Evolutionary conservation across 1,139 yeast species (phyloP), one percentile per base, ranked within the genome.

Genomic region (Diutina mesorugosa): DNA sequence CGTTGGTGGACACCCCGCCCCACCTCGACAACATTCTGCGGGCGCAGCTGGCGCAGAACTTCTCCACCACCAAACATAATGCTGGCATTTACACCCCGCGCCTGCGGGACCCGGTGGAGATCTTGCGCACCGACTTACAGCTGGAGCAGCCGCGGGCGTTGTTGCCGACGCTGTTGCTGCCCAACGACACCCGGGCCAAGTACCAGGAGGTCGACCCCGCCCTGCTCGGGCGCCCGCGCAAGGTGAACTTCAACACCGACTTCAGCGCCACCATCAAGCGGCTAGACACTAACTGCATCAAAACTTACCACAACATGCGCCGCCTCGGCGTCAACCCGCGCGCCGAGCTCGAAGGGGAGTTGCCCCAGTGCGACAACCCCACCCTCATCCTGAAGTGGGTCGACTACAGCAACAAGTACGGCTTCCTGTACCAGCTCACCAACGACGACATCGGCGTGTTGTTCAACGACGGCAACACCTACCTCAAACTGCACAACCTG

Each of bases 341-440:
- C 14, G 28, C 32, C 16, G 41, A 21, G 26, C 14, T 16, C 21
- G 53, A 32, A 10, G 76, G 74, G 57, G 65, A 67, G 58, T 70
- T 75, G 57, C 79, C 79, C 52, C 66, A 71, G 28, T 76, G 81
- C 62, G 84, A 79, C 62, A 81, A 81, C 61, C 93, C 93, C 14
- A 79, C 85, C 16, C 81, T 89, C 60, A 85, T 93, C 55, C 87
- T 95, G 61, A 91, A 91, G 68, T 95, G 99, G 99, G 99, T 95
- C 38, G 99, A 95, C 69, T 93, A 93, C 68, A 88, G 97, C 50
- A 90, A 91, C 72, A 90, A 88, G 67, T 95, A 91, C 69, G 99
- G 99, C 0, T 87, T 95, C 65, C 89, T 97, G 6, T 93, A 93
- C 69, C 97, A 93, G 68, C 74, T 93, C 57, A 88, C 93, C 45